These are phyloP conservation scores for Phytophthora hibernalis DNA, from an alignment of 352 stramenopile species.

Conservation along the genomic window DNA sequence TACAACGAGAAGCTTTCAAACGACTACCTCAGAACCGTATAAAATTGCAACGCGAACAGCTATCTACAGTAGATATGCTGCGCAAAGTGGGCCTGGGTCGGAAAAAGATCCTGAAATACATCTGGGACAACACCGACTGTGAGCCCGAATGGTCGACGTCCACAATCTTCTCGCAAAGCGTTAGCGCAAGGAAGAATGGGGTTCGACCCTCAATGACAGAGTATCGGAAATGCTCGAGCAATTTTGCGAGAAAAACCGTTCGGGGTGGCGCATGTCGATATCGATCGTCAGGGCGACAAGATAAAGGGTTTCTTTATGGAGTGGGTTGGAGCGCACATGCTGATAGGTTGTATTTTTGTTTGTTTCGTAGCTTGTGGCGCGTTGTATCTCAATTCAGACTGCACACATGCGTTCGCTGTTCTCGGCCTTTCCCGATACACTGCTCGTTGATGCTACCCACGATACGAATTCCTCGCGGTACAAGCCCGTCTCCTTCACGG, in stretches of 20 bases:
- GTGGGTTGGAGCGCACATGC: not conserved
- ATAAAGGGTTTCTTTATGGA: not conserved
- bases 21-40: not conserved
- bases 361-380: not conserved
- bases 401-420: not conserved
- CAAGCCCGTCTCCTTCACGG: constrained; percentile 28
- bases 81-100: not conserved
- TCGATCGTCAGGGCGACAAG: not conserved
- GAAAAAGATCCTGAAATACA: constrained; percentile 11
- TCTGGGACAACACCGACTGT: not conserved
- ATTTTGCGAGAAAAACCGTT: constrained; percentile 1
- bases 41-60: too few species aligned
- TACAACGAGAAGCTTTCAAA: not conserved
- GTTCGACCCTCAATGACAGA: not conserved
- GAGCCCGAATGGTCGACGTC: not conserved
- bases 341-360: not conserved
- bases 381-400: not conserved
- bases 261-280: not conserved
- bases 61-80: constrained; percentile 1
- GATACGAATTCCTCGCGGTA: constrained; percentile 6
- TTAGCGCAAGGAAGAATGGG: not conserved
- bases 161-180: not conserved
- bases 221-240: not conserved
- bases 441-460: constrained; percentile 10
- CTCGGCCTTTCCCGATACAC: not conserved